Evolutionary conservation across 2,329 filamentous ascomycete species (phyloP).

Genomic region (Trichoderma cornu-damae): DNA sequence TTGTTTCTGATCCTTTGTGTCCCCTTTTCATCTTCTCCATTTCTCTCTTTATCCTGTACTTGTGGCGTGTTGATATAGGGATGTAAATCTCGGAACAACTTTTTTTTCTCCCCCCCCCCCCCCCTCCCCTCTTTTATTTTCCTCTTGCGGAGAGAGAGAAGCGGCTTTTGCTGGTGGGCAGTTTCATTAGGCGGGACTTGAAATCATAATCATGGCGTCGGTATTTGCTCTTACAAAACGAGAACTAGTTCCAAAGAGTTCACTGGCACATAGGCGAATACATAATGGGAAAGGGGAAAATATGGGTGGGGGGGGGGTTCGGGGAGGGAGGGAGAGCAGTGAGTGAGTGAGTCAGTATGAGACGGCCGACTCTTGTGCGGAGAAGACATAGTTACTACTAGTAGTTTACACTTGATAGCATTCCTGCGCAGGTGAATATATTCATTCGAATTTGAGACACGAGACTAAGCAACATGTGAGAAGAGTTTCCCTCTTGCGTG

Average conservation of each 20-base stretch:
- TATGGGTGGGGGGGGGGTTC: constrained; percentile 2
- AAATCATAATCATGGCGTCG: constrained; percentile 26
- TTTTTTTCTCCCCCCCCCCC: neutral
- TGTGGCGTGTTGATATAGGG: neutral
- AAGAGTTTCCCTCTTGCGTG: neutral
- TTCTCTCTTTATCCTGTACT: too few relatives aligned
- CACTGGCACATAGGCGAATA: constrained; percentile 12
- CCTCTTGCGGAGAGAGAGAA: too few relatives aligned
- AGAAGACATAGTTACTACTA: too few relatives aligned
- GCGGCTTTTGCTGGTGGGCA: constrained; percentile 21
- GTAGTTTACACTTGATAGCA: neutral
- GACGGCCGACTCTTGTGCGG: constrained; percentile 8
- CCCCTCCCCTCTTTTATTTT: neutral
- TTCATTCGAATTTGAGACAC: too few relatives aligned
- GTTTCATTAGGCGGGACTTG: constrained; percentile 33
- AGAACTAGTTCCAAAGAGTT: constrained; percentile 14
- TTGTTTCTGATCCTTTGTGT: constrained; percentile 19
- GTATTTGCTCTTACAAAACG: constrained; percentile 17
- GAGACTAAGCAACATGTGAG: neutral
- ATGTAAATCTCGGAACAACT: neutral
- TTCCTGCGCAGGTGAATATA: neutral
- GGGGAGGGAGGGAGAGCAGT: too few relatives aligned
- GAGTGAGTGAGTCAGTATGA: too few relatives aligned
- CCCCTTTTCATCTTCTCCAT: constrained; percentile 1
- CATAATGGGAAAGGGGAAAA: constrained; percentile 8